Evolutionary conservation across 331 rosid genomes (phyloP).

Genomic region (Stylosanthes scabra): DNA sequence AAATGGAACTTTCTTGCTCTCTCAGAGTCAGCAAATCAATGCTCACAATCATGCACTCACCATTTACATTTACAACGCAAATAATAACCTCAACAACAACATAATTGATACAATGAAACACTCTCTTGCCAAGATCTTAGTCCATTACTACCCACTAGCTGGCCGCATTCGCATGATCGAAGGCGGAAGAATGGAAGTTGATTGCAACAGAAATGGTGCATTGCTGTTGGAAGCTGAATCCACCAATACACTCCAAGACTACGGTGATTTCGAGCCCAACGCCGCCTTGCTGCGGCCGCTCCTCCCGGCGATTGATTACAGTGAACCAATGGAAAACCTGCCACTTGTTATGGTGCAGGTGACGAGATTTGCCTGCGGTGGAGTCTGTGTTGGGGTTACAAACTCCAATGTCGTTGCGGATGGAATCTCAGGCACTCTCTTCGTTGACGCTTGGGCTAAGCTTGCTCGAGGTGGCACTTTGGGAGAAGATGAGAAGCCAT

Average conservation of each 20-base stretch:
- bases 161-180: neutral
- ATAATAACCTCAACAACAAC: neutral
- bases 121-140: constrained; percentile 17
- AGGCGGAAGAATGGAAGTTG: constrained; percentile 14
- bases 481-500: constrained; percentile 6
- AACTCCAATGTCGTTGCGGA: neutral
- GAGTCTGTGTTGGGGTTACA: constrained; percentile 6
- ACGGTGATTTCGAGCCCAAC: constrained; percentile 4
- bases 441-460: constrained; percentile 30
- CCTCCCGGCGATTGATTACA: constrained; percentile 18
- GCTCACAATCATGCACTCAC: constrained; percentile 13
- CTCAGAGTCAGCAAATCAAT: constrained; percentile 29
- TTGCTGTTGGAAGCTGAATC: constrained; percentile 16
- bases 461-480: neutral
- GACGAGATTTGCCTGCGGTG: constrained; percentile 28
- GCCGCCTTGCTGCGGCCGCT: neutral
- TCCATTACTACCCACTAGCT: constrained; percentile 29
- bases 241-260: neutral
- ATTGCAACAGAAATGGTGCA: constrained; percentile 28
- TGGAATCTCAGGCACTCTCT: constrained; percentile 8
- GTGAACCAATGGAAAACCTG: neutral
- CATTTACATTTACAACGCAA: constrained; percentile 12
- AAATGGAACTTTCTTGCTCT: neutral
- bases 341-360: constrained; percentile 28
- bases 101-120: neutral